Base-by-base conservation (phyloP, 495 filamentous ascomycete genomes). In the Penicillium arizonense region DNA sequence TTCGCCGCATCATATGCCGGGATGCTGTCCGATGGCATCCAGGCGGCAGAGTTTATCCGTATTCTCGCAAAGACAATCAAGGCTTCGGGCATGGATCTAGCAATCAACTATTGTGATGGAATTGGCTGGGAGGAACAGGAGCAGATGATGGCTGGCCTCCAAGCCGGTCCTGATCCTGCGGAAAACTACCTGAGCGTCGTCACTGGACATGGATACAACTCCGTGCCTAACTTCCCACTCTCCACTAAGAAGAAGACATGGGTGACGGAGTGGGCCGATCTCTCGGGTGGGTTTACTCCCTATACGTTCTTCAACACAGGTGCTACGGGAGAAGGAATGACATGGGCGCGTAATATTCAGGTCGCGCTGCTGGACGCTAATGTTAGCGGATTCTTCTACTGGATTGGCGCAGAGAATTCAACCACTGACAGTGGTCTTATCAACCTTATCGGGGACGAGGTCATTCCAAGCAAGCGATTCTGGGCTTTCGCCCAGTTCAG, bases 261-360 rank as follows among this genome's bases (percentile, higher is more conserved):
- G 79, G 58, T 78, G 49, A 82, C 77, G 1, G 80, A 84, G 49
- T 76, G 66, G 42, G 74, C 70, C 45, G 78, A 80, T 52, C 66
- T 80, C 13, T 71, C 75, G 50, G 74, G 71, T 21, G 56, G 28
- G 6, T 30, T 30, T 30, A 72, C 63, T 20, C 73, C 72, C 12
- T 44, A 44, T 40, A 67, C 65, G 4, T 85, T 81, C 78, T 79
- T 79, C 45, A 56, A 64, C 16, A 64, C 50, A 34, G 78, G 78
- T 14, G 70, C 55, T 11, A 56, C 63, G 4, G 73, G 74, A 18
- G 81, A 85, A 50, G 81, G 80, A 3, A 58, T 77, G 39, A 75
- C 74, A 1, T 85, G 82, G 82, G 82, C 82, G 1, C 76, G 72
- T 48, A 69, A 74, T 44, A 77, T 82, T 33, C 69, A 73, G n/a